phyloP scores from a whole-genome alignment of 2,329 filamentous ascomycete species.

The Trichoderma atroviride region DNA sequence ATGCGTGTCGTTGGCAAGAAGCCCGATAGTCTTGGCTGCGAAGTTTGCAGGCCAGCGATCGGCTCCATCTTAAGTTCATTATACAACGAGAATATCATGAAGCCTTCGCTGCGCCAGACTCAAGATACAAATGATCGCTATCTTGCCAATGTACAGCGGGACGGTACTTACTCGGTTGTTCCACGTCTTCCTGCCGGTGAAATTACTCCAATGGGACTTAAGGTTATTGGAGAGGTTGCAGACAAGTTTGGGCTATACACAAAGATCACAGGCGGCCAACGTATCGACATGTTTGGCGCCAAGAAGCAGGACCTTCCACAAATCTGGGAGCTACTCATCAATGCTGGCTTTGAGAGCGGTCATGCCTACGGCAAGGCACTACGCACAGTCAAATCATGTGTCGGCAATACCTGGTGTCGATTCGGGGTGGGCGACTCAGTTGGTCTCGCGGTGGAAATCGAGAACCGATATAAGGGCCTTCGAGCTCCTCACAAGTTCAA shows the following conservation, averaged over 20 bases:
- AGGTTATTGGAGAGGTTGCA: slow-evolving; percentile 80
- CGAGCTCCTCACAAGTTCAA: slow-evolving; percentile 90
- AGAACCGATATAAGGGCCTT: slow-evolving; percentile 91
- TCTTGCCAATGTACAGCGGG: slow-evolving; percentile 85
- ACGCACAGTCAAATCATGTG: slow-evolving; percentile 87
- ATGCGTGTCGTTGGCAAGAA: slow-evolving; percentile 79
- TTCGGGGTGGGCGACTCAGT: slow-evolving; percentile 89
- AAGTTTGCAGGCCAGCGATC: slow-evolving; percentile 82
- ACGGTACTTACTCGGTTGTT: slow-evolving; percentile 87
- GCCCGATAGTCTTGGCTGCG: slow-evolving; percentile 74
- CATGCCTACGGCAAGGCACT: slow-evolving; percentile 90
- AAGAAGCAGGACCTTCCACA: slow-evolving; percentile 80
- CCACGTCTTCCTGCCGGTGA: slow-evolving; percentile 83
- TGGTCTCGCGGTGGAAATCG: slow-evolving; percentile 83
- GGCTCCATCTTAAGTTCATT: slow-evolving; percentile 79
- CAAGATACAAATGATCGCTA: slow-evolving; percentile 92
- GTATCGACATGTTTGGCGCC: slow-evolving; percentile 91
- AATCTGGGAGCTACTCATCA: slow-evolving; percentile 80
- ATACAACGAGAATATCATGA: slow-evolving; percentile 83
- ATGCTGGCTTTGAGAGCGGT: slow-evolving; percentile 86
- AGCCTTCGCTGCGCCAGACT: slow-evolving; percentile 68
- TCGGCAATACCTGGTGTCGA: slow-evolving; percentile 88
- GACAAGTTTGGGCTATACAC: slow-evolving; percentile 84
- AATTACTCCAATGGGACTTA: slow-evolving; percentile 83
- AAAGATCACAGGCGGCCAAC: slow-evolving; percentile 89